Conservation (phyloP, 495 filamentous ascomycete genomes). For the Tuber indicum region DNA sequence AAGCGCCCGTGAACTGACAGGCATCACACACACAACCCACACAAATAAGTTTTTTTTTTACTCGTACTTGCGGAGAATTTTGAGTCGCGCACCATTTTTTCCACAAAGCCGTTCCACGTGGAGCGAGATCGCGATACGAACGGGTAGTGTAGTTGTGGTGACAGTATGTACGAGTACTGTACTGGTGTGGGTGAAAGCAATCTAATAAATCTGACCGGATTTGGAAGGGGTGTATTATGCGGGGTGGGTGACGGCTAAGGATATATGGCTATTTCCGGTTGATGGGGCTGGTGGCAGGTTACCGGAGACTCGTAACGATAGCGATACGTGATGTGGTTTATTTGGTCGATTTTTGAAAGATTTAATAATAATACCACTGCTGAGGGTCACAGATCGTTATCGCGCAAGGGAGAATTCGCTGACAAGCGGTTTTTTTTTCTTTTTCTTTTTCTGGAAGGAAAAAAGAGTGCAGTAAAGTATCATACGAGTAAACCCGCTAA, state of each 20-base stretch:
- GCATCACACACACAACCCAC: background rate
- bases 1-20: background rate
- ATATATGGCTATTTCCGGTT: background rate
- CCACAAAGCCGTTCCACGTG: background rate
- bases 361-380: too few relatives aligned
- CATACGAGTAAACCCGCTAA: background rate
- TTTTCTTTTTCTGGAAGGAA: too few relatives aligned
- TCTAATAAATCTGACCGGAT: background rate
- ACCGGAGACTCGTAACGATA: background rate
- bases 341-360: background rate
- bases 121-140: background rate
- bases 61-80: background rate
- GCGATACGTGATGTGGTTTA: background rate
- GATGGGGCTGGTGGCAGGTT: background rate
- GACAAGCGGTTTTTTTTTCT: too few relatives aligned
- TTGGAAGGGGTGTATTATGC: slow-evolving; percentile 1
- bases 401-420: too few relatives aligned
- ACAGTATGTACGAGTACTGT: background rate
- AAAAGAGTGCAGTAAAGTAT: too few relatives aligned
- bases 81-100: background rate
- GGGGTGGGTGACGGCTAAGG: background rate
- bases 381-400: background rate
- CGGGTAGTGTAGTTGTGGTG: background rate
- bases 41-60: background rate
- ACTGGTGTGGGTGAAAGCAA: background rate